phyloP scores from a whole-genome alignment of 1,139 yeast genomes.

The Suhomyces bokatorum region DNA sequence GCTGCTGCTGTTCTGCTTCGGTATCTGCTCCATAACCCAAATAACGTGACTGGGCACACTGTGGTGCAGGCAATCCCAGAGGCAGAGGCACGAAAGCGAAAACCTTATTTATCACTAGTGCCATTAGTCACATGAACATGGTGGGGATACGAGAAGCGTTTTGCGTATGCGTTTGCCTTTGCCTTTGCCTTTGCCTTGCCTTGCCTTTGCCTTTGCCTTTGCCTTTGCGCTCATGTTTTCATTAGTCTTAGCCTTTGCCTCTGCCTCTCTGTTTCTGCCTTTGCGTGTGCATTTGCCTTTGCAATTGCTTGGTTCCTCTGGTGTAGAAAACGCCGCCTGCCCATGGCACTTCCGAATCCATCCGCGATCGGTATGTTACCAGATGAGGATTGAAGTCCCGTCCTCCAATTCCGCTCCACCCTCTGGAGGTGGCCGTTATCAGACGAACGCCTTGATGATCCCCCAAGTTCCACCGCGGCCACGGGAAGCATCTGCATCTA shows the following conservation, averaged over 20 bases:
- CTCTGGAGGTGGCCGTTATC: too few species aligned
- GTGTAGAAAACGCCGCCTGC: too few species aligned
- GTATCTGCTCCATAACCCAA: neutral
- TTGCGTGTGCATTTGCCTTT: too few species aligned
- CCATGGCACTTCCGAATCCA: too few species aligned
- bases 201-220: neutral
- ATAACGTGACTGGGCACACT: neutral
- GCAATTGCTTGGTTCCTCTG: neutral
- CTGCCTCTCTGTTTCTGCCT: neutral
- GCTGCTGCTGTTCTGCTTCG: neutral
- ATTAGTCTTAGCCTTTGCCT: neutral
- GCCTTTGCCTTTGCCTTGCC: neutral
- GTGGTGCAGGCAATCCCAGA: too few species aligned
- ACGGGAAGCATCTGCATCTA: too few species aligned
- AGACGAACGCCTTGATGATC: too few species aligned
- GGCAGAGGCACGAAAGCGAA: neutral
- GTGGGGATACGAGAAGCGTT: constrained; percentile 2
- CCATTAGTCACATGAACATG: constrained; percentile 1
- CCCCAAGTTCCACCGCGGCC: neutral
- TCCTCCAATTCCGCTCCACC: too few species aligned
- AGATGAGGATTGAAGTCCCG: too few species aligned
- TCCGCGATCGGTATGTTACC: too few species aligned
- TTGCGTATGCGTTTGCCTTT: neutral
- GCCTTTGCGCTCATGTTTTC: neutral
- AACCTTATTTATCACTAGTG: constrained; percentile 1